Conservation (phyloP, 176 grass and related monocot species). For the Pontederia crassipes region DNA sequence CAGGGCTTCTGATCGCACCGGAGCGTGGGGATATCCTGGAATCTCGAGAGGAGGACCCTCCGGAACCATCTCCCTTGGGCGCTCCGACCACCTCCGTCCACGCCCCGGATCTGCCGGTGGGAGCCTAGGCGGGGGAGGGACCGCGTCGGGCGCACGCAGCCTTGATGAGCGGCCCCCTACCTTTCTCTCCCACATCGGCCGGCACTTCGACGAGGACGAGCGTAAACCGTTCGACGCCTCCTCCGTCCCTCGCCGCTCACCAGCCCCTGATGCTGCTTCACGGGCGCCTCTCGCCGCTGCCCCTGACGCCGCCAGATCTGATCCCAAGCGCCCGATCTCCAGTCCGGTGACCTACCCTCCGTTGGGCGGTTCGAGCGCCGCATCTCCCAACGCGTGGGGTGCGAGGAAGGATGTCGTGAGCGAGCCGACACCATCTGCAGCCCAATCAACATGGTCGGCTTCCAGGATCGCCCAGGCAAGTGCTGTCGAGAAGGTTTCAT, state of each 20-base stretch:
- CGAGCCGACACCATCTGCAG: constrained; percentile 12
- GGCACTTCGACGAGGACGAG: constrained; percentile 97
- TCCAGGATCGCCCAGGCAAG: constrained; percentile 76
- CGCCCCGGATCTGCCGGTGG: constrained; percentile 22
- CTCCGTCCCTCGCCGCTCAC: constrained; percentile 28
- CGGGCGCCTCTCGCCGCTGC: constrained; percentile 16
- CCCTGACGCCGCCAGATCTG: constrained; percentile 35
- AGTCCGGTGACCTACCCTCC: constrained; percentile 1
- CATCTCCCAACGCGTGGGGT: constrained; percentile 51
- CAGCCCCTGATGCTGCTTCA: neutral
- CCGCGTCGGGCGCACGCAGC: constrained; percentile 12
- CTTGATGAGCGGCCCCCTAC: constrained; percentile 24
- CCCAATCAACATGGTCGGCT: constrained; percentile 36
- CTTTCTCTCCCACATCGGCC: constrained; percentile 62
- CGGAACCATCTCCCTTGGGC: constrained; percentile 5
- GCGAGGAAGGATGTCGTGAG: constrained; percentile 39
- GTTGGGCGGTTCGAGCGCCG: neutral
- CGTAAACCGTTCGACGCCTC: constrained; percentile 78
- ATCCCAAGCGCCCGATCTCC: constrained; percentile 12
- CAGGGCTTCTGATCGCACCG: constrained; percentile 40
- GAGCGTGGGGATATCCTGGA: neutral
- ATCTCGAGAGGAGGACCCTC: neutral
- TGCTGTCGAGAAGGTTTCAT: constrained; percentile 93
- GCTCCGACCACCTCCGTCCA: constrained; percentile 11
- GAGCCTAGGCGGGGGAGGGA: constrained; percentile 23